Evolutionary conservation across 495 filamentous ascomycete species (phyloP), one percentile per base, ranked within the genome.

Genomic region (Podospora appendiculata): DNA sequence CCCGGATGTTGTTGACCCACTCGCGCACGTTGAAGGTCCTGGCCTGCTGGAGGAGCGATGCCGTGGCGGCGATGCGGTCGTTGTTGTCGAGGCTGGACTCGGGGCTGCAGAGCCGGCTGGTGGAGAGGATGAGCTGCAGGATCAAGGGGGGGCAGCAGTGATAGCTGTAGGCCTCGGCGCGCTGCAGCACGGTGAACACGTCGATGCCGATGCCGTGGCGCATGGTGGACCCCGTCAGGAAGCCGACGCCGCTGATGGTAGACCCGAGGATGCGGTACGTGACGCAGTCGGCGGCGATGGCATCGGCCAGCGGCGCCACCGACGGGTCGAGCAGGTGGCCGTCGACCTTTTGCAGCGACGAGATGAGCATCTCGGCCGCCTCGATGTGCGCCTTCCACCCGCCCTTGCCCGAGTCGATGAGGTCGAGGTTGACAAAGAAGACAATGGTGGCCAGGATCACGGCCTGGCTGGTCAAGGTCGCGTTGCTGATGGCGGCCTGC

Each of bases 341-440:
- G 53, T 8, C 55, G 14, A 45, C 63, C 42, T 10, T 61, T 41
- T 41, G 58, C 43, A 58, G 59, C 36, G 49, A 62, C 54, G 52
- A 41, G 47, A 79, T 70, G 4, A 81, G 59, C 9, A 59, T 66
- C 35, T 71, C 70, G 3, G 73, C 77, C 3, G 72, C 75, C 52
- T 75, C 66, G 41, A 82, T 67, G 56, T 83, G 80, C 49, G 66
- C 62, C 32, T 76, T 74, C 80, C 80, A 83, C 8, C 68, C 70
- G 18, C 76, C 73, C 47, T 68, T 75, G 0, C 78, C 78, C 4
- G 75, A 75, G 59, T 83, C 79, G 17, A 83, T 69, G 6, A 83
- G 68, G 55, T 81, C 73, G 18, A 83, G 68, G 41, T 82, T 80
- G 51, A 83, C 70, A 38, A 83, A 70, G 52, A 82, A 77, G 32